Base-by-base conservation (phyloP, 352 stramenopile genomes). In the Phytophthora chlamydospora region DNA sequence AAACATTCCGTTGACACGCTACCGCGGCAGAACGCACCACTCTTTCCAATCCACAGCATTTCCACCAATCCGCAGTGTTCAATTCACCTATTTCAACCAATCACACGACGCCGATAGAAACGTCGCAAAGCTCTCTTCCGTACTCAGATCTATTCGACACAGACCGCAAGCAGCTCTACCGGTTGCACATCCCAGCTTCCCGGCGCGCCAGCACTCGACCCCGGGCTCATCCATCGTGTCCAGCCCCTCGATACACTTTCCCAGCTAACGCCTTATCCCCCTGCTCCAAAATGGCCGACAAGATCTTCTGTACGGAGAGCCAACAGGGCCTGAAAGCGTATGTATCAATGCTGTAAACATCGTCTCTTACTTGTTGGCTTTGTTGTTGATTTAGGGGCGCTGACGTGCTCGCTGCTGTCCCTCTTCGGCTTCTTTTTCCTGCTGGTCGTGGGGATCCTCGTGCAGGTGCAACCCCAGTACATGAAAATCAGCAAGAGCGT, bases 401-500 rank as follows among this genome's bases (percentile, higher is more conserved):
- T 95, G 21, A 88, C 73, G 61, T 93, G 84, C 67, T 88, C 86
- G 35, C 52, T 92, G 62, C 51, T 95, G 36, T 93, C 83, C 52
- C 73, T 87, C 24, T 83, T 75, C 32, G 86, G 86, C 40, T 89
- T 85, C 58, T 49, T 95, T 40, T 95, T 95, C 67, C 75, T 95
- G 9, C 38, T 85, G 6, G 45, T 72, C 12, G 70, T 95, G 41
- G 86, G 72, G 14, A 53, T 91, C 24, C 62, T 95, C 3, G 75
- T 95, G 40, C 75, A 91, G 59, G 64, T 82, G 36, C 86, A 95
- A 57, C 86, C 86, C 9, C 65, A 95, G 63, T 95, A 92, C 71
- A 83, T 95, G 69, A 93, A 93, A 69, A 78, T 91, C 12, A 71
- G 79, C 72, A 91, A 90, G 63, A 84, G 78, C 43, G 78, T 91